Conservation (phyloP, 805 yeast genomes). For the Saccharomycopsis vini region DNA sequence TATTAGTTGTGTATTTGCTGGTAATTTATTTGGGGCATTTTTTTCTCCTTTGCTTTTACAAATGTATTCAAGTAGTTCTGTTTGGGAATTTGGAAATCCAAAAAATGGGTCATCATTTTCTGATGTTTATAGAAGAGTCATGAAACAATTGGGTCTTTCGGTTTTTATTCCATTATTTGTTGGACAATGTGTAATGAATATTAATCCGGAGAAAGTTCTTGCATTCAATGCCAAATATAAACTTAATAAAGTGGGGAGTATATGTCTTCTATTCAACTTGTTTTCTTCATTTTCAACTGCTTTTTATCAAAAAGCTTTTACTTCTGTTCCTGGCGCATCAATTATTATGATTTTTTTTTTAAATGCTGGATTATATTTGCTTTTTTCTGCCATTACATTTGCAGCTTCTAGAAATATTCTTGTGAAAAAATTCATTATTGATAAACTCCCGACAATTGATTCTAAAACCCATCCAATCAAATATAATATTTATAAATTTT, state of each 20-base stretch:
- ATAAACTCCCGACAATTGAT: slow-evolving; percentile 1
- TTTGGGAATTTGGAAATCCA: slow-evolving; percentile 78
- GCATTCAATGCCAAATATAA: slow-evolving; percentile 50
- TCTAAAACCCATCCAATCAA: too few species aligned
- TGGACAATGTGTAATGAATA: slow-evolving; percentile 75
- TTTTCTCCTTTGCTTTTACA: slow-evolving; percentile 80
- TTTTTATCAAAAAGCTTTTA: slow-evolving; percentile 73
- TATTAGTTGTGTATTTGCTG: slow-evolving; percentile 76
- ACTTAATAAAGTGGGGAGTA: slow-evolving; percentile 65
- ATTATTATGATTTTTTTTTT: slow-evolving; percentile 73
- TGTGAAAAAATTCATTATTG: slow-evolving; percentile 8
- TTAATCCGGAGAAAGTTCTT: slow-evolving; percentile 56
- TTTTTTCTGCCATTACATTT: slow-evolving; percentile 62
- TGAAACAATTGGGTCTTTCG: slow-evolving; percentile 80
- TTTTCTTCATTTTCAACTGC: slow-evolving; percentile 81
- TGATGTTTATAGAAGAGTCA: slow-evolving; percentile 59
- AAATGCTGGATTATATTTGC: slow-evolving; percentile 69
- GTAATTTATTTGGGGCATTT: slow-evolving; percentile 79
- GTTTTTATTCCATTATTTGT: slow-evolving; percentile 80
- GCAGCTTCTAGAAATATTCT: slow-evolving; percentile 37
- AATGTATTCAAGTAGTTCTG: slow-evolving; percentile 45
- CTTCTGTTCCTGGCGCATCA: slow-evolving; percentile 55
- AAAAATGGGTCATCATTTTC: slow-evolving; percentile 46
- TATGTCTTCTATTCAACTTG: slow-evolving; percentile 71
- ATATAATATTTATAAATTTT: slow-evolving; percentile 27